A percentile compares a stretch with the other conserved stretches of the same genome.
Evolutionary conservation across 805 yeast species (phyloP).

Genomic region (Teunomyces atbi): DNA sequence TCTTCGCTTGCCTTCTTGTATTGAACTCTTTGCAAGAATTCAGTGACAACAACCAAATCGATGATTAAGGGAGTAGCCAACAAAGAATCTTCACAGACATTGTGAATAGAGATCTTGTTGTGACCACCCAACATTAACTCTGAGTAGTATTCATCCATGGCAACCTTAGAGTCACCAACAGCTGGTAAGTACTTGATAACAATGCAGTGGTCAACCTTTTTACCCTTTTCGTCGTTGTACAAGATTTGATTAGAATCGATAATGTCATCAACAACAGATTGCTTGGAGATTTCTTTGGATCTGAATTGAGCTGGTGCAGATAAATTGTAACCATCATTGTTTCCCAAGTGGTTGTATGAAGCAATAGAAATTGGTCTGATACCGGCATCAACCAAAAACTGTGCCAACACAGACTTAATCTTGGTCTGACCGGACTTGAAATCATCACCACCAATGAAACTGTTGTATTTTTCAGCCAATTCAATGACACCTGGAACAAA

Average conservation of each 20-base stretch:
- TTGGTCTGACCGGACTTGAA: slow-evolving; percentile 97
- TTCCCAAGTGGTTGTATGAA: slow-evolving; percentile 93
- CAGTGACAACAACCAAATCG: slow-evolving; percentile 86
- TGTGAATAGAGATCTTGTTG: slow-evolving; percentile 89
- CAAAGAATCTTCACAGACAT: slow-evolving; percentile 94
- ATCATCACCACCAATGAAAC: slow-evolving; percentile 95
- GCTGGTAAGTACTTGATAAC: slow-evolving; percentile 93
- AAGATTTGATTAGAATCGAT: slow-evolving; percentile 82
- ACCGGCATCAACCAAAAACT: slow-evolving; percentile 95
- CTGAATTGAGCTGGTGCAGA: slow-evolving; percentile 90
- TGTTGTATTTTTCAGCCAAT: slow-evolving; percentile 72
- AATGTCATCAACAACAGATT: slow-evolving; percentile 91
- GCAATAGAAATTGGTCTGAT: slow-evolving; percentile 93
- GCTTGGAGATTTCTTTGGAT: slow-evolving; percentile 92
- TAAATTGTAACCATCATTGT: slow-evolving; percentile 92
- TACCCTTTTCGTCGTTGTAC: slow-evolving; percentile 77
- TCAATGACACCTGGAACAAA: slow-evolving; percentile 94
- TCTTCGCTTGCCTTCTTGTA: slow-evolving; percentile 57
- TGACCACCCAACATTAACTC: slow-evolving; percentile 98
- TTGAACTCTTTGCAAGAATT: slow-evolving; percentile 81
- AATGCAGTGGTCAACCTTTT: slow-evolving; percentile 86
- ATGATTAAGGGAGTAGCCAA: slow-evolving; percentile 93
- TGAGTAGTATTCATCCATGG: slow-evolving; percentile 97
- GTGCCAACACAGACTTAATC: slow-evolving; percentile 93
- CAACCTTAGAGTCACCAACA: slow-evolving; percentile 94